A percentile compares a stretch with the other conserved stretches of the same genome.
These are phyloP conservation scores for Trichoderma oligosporum DNA, from an alignment of 2,329 filamentous ascomycete species.

Conservation along the genomic window DNA sequence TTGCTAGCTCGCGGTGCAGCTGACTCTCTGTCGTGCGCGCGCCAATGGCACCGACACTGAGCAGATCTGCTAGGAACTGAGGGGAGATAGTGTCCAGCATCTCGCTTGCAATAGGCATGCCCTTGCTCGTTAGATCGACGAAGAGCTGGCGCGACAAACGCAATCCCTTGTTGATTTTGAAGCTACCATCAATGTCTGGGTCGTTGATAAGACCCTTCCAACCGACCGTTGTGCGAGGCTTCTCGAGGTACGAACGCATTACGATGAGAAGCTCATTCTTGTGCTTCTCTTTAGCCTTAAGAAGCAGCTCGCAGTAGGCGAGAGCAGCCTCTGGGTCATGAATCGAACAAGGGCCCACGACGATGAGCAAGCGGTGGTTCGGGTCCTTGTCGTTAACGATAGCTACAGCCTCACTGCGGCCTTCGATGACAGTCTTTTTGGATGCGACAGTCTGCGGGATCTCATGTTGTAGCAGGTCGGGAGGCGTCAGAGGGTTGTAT, in stretches of 20 bases:
- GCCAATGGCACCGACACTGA: conserved; percentile 89
- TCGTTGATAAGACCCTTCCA: conserved; percentile 99
- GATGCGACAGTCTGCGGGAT: conserved; percentile 61
- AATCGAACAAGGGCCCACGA: conserved; percentile 94
- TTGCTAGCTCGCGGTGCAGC: conserved; percentile 89
- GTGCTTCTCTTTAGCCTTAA: conserved; percentile 82
- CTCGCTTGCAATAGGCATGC: conserved; percentile 95
- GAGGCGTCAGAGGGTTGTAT: conserved; percentile 89
- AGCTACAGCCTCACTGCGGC: conserved; percentile 62
- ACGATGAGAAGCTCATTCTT: conserved; percentile 86
- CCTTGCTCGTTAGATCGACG: conserved; percentile 82
- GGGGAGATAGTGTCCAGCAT: conserved; percentile 98
- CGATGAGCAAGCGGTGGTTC: conserved; percentile 61
- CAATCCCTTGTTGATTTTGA: conserved; percentile 98
- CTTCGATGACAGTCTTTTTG: conserved; percentile 57
- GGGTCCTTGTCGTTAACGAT: conserved; percentile 64
- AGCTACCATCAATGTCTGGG: conserved; percentile 95
- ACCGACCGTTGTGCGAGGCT: conserved; percentile 93
- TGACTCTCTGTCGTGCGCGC: conserved; percentile 97
- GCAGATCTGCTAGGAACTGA: conserved; percentile 89
- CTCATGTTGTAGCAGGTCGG: conserved; percentile 92
- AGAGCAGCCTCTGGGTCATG: conserved; percentile 89
- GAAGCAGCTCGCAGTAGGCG: conserved; percentile 83
- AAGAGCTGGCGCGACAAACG: conserved; percentile 84
- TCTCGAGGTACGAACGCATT: conserved; percentile 98